These are phyloP conservation scores for Aphanomyces cochlioides DNA, from an alignment of 352 stramenopile genomes.

Conservation along the genomic window DNA sequence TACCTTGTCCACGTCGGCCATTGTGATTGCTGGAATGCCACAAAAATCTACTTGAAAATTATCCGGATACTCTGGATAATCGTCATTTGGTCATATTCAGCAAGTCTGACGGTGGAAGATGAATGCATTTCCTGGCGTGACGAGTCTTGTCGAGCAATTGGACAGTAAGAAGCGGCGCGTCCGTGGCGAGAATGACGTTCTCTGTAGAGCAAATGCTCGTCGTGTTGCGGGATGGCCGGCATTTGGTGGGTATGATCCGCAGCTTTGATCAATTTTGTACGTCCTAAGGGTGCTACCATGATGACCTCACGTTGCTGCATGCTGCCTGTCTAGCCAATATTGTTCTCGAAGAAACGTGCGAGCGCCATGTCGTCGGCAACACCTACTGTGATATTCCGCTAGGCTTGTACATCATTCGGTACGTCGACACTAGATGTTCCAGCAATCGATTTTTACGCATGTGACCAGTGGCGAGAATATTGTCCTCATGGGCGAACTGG, in stretches of 20 bases:
- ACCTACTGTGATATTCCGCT: conserved; percentile 95
- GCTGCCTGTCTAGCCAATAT: conserved; percentile 82
- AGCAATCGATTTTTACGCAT: neutral
- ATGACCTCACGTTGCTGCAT: neutral
- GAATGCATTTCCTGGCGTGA: conserved; percentile 18
- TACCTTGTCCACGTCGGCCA: conserved; percentile 24
- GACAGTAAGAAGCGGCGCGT: conserved; percentile 11
- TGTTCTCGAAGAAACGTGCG: conserved; percentile 94
- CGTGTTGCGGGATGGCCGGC: conserved; percentile 92
- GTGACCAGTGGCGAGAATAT: conserved; percentile 77
- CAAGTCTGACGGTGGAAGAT: neutral
- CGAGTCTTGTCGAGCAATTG: conserved; percentile 17
- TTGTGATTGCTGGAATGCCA: conserved; percentile 4
- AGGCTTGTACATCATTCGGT: conserved; percentile 95
- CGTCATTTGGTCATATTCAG: neutral
- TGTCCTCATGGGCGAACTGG: conserved; percentile 78
- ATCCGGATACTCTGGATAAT: conserved; percentile 12
- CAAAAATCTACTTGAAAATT: neutral
- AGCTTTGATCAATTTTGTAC: conserved; percentile 86
- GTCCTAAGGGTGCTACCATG: conserved; percentile 25
- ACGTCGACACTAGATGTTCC: conserved; percentile 12
- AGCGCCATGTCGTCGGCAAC: conserved; percentile 79
- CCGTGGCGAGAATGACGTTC: neutral
- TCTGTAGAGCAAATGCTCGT: conserved; percentile 82
- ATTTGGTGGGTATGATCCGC: conserved; percentile 90